Conservation (phyloP, 2,329 filamentous ascomycete species). For the Chrysosporium queenslandicum region DNA sequence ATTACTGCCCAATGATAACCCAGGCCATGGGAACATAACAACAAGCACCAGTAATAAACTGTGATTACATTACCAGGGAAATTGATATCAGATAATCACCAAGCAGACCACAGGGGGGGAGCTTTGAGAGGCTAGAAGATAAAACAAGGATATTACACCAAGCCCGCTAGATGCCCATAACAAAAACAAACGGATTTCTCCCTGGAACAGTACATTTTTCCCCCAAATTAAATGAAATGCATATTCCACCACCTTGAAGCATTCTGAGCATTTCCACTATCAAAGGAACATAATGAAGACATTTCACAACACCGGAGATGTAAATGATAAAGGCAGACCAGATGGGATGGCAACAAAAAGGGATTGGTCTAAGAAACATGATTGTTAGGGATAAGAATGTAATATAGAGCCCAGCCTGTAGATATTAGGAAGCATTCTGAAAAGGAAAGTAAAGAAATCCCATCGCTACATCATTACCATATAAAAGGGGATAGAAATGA, state of each 20-base stretch:
- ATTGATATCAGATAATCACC: background rate
- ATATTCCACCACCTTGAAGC: background rate
- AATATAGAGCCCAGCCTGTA: background rate
- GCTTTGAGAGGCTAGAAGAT: background rate
- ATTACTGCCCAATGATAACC: background rate
- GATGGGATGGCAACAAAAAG: background rate
- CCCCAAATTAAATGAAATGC: background rate
- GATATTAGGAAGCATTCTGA: background rate
- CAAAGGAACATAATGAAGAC: background rate
- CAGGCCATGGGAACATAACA: no score
- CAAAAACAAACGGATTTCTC: background rate
- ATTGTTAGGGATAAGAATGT: background rate
- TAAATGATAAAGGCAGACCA: no score
- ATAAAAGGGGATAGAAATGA: background rate
- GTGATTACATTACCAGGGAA: background rate
- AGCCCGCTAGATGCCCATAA: slow-evolving; percentile 7
- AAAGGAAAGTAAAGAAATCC: background rate
- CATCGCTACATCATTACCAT: background rate
- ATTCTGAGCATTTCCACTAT: background rate
- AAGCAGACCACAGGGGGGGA: background rate
- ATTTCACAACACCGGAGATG: background rate
- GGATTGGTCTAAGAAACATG: background rate
- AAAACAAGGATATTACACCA: slow-evolving; percentile 8
- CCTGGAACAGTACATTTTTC: background rate
- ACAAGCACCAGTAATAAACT: no score